A percentile compares a stretch with the other conserved stretches of the same genome.
Conservation (phyloP, 148 eudicot genomes). For the Fallopia convolvulus region DNA sequence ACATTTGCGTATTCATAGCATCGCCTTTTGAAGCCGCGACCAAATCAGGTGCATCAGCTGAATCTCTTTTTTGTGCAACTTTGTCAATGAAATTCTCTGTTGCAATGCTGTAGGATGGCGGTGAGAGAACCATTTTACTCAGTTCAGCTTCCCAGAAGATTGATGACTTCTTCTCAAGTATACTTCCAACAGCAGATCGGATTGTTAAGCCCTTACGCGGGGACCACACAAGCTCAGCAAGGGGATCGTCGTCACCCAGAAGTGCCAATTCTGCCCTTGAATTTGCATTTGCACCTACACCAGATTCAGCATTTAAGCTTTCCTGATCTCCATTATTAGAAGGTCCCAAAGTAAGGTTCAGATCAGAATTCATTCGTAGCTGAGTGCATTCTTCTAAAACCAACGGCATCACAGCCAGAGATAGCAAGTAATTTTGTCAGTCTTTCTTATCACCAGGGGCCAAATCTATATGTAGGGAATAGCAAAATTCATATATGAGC, state of each 20-base stretch:
- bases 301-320: conserved; percentile 21
- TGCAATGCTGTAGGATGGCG: conserved; percentile 17
- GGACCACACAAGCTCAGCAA: conserved; percentile 62
- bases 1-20: background rate
- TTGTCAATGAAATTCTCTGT: conserved; percentile 16
- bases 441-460: background rate
- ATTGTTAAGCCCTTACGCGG: conserved; percentile 40
- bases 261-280: conserved; percentile 27
- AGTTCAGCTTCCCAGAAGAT: conserved; percentile 23
- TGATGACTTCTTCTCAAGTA: conserved; percentile 18
- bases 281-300: conserved; percentile 76
- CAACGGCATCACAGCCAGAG: conserved; percentile 1
- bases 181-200: conserved; percentile 29
- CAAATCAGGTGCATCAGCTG: conserved; percentile 8
- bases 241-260: conserved; percentile 28
- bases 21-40: conserved; percentile 4
- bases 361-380: conserved; percentile 20
- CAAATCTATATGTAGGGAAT: background rate
- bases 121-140: conserved; percentile 15
- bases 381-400: background rate
- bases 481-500: background rate
- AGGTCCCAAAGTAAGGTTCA: conserved; percentile 27
- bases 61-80: conserved; percentile 6
- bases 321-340: conserved; percentile 15
- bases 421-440: background rate